Conservation (phyloP, 2,329 filamentous ascomycete genomes). For the Raffaelea albimanens region DNA sequence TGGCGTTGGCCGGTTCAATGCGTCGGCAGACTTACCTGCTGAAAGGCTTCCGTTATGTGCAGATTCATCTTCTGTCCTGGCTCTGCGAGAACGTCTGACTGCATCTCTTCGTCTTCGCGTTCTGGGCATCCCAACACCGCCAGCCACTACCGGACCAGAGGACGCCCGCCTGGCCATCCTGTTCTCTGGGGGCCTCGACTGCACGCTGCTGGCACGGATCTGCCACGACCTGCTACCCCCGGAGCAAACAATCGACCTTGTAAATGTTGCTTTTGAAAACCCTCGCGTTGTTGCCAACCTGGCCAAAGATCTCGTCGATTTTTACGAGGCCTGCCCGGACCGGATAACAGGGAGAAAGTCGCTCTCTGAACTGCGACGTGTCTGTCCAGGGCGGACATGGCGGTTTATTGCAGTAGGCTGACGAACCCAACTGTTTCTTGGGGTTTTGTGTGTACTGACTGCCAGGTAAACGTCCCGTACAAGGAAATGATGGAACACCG, state of each 20-base stretch:
- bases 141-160: conserved; percentile 1
- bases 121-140: conserved; percentile 50
- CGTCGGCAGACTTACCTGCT: conserved; percentile 23
- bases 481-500: conserved; percentile 62
- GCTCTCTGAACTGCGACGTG: conserved; percentile 58
- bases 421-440: no score
- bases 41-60: conserved; percentile 19
- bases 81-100: conserved; percentile 44
- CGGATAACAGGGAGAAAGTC: conserved; percentile 77
- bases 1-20: conserved; percentile 45
- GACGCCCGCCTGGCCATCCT: conserved; percentile 62
- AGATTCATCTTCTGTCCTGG: conserved; percentile 39
- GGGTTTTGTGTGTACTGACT: neutral
- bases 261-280: conserved; percentile 97
- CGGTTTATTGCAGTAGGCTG: conserved; percentile 62
- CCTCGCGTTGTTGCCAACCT: conserved; percentile 58
- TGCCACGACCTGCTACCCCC: conserved; percentile 64
- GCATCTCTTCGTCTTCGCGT: conserved; percentile 57
- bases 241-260: conserved; percentile 66
- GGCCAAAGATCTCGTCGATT: conserved; percentile 17
- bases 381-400: conserved; percentile 67
- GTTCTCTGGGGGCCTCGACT: conserved; percentile 92
- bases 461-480: conserved; percentile 71
- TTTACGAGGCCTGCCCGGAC: conserved; percentile 83
- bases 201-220: conserved; percentile 75